A percentile compares a stretch with the other conserved stretches of the same genome.
Conservation (phyloP, 768 basidiomycete genomes). For the Mycena olivaceomarginata region DNA sequence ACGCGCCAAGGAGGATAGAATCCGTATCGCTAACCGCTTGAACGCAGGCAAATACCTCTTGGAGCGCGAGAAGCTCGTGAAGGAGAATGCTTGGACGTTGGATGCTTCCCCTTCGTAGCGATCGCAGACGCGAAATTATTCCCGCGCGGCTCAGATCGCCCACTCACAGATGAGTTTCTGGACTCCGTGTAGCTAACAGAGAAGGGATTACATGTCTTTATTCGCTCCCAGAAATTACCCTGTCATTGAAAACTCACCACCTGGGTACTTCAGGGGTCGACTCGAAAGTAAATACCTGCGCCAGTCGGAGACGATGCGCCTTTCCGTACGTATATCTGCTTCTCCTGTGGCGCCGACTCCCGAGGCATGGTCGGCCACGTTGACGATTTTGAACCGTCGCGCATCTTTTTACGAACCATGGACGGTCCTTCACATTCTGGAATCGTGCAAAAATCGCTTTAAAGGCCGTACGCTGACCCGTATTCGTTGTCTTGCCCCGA, state of each 20-base stretch:
- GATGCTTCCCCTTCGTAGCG: constrained; percentile 54
- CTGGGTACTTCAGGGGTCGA: not conserved
- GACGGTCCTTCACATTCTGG: constrained; percentile 29
- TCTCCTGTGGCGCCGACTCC: constrained; percentile 29
- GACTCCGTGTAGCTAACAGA: constrained; percentile 6
- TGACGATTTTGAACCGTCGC: not conserved
- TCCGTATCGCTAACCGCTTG: too few species aligned
- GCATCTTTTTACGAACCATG: constrained; percentile 17
- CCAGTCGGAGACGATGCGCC: not conserved
- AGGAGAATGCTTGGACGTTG: constrained; percentile 88
- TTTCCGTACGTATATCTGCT: constrained; percentile 33
- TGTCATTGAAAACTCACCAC: not conserved
- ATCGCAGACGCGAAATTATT: not conserved
- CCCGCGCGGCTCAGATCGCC: not conserved
- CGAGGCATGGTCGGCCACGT: constrained; percentile 28
- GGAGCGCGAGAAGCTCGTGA: constrained; percentile 86
- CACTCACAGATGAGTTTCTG: not conserved
- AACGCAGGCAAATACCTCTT: constrained; percentile 85
- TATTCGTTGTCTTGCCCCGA: constrained; percentile 15
- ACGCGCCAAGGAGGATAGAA: not conserved
- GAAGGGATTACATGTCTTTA: constrained; percentile 25
- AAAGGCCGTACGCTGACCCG: not conserved
- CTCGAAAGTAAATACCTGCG: not conserved
- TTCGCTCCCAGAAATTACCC: not conserved
- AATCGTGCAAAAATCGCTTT: constrained; percentile 3